Evolutionary conservation across 1,284 basidiomycete species (phyloP), one percentile per base, ranked within the genome.

Genomic region (Tilletia walkeri): DNA sequence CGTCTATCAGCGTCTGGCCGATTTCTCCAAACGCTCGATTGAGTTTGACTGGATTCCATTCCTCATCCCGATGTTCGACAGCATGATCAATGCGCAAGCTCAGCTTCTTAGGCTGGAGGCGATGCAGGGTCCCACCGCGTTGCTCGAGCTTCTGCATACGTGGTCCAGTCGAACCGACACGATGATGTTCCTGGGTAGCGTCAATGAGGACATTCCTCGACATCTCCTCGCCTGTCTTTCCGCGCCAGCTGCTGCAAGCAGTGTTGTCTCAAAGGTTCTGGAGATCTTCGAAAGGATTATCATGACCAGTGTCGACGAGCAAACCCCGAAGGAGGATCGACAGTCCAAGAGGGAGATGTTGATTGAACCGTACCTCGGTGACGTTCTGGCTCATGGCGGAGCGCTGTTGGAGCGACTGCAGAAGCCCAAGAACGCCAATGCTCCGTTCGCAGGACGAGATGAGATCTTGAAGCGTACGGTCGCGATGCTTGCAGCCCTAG

Each of bases 91-190:
- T 0, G 94, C 95, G 0, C 91, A 95, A 20, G 86, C 99, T 36
- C 85, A 88, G 0, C 85, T 86, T 4, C 87, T 99, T 30, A 89
- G 92, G 70, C 86, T 86, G 65, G 95, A 99, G 84, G 97, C 95
- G 79, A 93, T 92, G 0, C 95, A 99, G 84, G 88, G 92, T 0
- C 94, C 95, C 0, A 95, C 94, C 0, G 90, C 93, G 0, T 86
- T 97, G 38, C 86, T 99, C 53, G 93, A 96, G 47, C 86, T 99
- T 1, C 91, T 98, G 83, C 88, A 90, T 72, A 86, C 88, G 2
- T 96, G 95, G 90, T 89, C 92, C 0, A 82, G 86, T 9, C 86
- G 88, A 36, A 85, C 85, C 0, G 87, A 90, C 10, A 88, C 90
- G 70, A 87, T 89, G 10, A 80, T 80, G 4, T 89, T 89, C 80